Evolutionary conservation across 495 filamentous ascomycete species (phyloP).

Genomic region (Echria macrotheca): DNA sequence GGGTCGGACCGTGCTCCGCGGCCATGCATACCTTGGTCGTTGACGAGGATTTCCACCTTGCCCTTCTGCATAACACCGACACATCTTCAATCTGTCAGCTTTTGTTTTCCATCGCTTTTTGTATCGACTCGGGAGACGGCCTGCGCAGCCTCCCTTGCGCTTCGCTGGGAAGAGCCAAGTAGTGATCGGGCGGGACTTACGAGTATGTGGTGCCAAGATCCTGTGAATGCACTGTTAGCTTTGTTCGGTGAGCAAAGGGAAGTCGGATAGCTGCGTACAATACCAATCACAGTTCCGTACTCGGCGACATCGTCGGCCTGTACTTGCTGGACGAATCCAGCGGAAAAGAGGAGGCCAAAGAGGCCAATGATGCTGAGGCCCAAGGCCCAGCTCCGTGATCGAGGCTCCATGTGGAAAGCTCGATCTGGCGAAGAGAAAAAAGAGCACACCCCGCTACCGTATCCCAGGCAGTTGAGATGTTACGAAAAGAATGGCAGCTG

Average conservation of each 20-base stretch:
- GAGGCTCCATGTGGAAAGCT: slow-evolving; percentile 42
- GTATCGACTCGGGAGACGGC: too few relatives aligned
- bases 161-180: too few relatives aligned
- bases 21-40: slow-evolving; percentile 60
- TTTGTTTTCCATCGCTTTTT: not conserved
- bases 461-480: slow-evolving; percentile 11
- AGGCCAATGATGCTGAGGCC: slow-evolving; percentile 48
- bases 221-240: slow-evolving; percentile 25
- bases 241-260: slow-evolving; percentile 1
- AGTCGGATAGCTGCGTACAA: slow-evolving; percentile 55
- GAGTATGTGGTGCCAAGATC: slow-evolving; percentile 99
- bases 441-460: slow-evolving; percentile 12
- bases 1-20: not conserved
- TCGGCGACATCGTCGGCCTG: slow-evolving; percentile 70
- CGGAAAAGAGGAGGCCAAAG: slow-evolving; percentile 68
- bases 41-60: slow-evolving; percentile 95
- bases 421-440: slow-evolving; percentile 13
- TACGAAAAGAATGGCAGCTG: too few relatives aligned
- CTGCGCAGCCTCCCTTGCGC: too few relatives aligned
- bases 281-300: slow-evolving; percentile 92
- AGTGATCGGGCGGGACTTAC: too few relatives aligned
- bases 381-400: slow-evolving; percentile 47
- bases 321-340: slow-evolving; percentile 68
- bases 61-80: slow-evolving; percentile 99
- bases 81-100: slow-evolving; percentile 37